Base-by-base conservation (phyloP, 108 stramenopile species). In the Fragilariopsis cylindrus region DNA sequence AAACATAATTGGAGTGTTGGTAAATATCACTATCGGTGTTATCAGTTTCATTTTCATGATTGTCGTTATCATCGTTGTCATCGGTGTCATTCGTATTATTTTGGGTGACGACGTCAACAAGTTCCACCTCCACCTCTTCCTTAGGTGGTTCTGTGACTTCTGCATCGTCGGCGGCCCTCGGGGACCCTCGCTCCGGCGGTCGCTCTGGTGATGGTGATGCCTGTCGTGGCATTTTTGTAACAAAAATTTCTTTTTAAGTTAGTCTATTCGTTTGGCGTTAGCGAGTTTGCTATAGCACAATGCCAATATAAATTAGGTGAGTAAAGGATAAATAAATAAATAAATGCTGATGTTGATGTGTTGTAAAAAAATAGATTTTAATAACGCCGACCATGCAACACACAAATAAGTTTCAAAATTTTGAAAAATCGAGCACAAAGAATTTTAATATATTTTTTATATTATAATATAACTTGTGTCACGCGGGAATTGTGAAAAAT, bases 1-100 rank as follows among this genome's bases (percentile, higher is more conserved):
- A 93, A 0, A 93, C 92, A 57, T 84, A 76, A 69, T 84, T 80
- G 58, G 79, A 72, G 13, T 75, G 49, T 46, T 63, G 30, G n/a
- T 62, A 63, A 52, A 63, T 63, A 9, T 62, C 66, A 43, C 45
- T 47, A 18, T 11, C 43, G 15, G 66, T 47, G 43, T 11, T 47
- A 15, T 11, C 72, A 46, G 64, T 41, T 19, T 73, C 49, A 6
- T 42, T 42, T 45, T 71, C 56, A 1, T 11, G 12, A 2, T 4
- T 45, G 8, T 57, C 56, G 56, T 16, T 12, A 55, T 52, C 53
- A 40, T 55, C 69, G 11, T 43, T 53, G 65, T 9, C 9, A 66
- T 15, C 13, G 50, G 48, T 21, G 30, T 48, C 67, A 40, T 50
- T 68, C 42, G 43, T 40, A 44, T 9, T 41, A 3, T 63, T 44